Evolutionary conservation across 2,329 filamentous ascomycete species (phyloP), one percentile per base, ranked within the genome.

Genomic region (Hypoxylon sp.): DNA sequence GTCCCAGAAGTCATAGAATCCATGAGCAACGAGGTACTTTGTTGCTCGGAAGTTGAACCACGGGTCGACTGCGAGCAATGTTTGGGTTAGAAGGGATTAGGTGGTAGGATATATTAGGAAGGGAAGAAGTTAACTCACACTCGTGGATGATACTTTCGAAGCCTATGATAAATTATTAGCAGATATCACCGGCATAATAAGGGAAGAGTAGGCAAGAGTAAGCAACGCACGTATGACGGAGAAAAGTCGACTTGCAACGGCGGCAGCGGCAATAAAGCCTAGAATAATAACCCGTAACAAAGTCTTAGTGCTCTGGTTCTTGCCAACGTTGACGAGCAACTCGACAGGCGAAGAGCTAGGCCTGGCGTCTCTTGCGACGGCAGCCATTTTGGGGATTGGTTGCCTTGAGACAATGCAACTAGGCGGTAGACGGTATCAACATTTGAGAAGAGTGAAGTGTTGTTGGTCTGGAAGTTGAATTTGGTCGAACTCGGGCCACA

Each of bases 61-160:
- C 37, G 96, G 96, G 83, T 99, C 96, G 84, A 99, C 95, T 99
- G 79, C 48, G 29, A 31, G 78, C 55, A 46, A 73, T 22, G 26
- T 44, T 77, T 47, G 59, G 47, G 39, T 63, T 64, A 65, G 59
- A 62, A 50, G 54, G 6, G 33, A 47, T 33, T 59, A 37, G 79
- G 73, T 79, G 47, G 52, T 26, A 54, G 58, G 67, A 55, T 47
- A 62, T 64, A 67, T 67, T 54, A 67, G 64, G 54, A 50, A 68
- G 62, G 24, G 24, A 44, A 35, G 3, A 44, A 42, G 3, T 47
- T 22, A 42, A 91, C 94, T 83, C 81, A 98, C 96, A 99, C 87
- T 99, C 96, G 87, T 99, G 96, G 78, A 99, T 99, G 79, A 99
- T 99, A 84, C 94, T 97, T 84, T 99, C 96, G 80, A 99, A 99